Evolutionary conservation across 345 rosid species (phyloP), one percentile per base, ranked within the genome.

Genomic region (Eutrema yunnanense): DNA sequence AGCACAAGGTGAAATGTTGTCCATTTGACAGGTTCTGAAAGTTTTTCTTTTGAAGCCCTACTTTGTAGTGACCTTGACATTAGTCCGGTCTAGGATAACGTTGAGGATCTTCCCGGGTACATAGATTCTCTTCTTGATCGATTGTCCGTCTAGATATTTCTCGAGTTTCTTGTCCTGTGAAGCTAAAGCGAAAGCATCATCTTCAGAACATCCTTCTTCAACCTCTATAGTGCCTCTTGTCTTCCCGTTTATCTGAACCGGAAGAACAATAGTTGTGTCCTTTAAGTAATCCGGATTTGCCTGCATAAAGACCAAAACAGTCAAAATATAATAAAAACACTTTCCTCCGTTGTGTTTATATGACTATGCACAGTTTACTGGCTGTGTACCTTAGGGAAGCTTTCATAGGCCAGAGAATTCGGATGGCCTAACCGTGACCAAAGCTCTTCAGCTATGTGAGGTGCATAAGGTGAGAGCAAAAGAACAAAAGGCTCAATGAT

Each of bases 221-320:
- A 94, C 85, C 72, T 84, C 82, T 71, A 94, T 83, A 54, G 98
- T 89, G 53, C 98, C 98, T 83, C 97, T 77, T 6, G 87, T 94
- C 84, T 86, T 94, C 69, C 98, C 98, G n/a, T 91, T 94, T 73
- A 94, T 89, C 86, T 94, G 98, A 78, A 94, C 88, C 9, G 97
- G 97, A 38, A 94, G 86, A 8, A 81, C 79, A 9, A 89, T 62
- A 14, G 81, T 79, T 12, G 87, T 74, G 78, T 91, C 91, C 83
- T 84, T 89, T 79, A 94, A 68, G 84, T 84, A 91, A n/a, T 36
- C 76, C 1, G 89, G 86, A 81, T 86, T 77, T 14, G 87, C 96
- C 98, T 91, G 88, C 80, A 77, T 52, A 32, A 13, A 14, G 54
- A 70, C 73, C 53, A 66, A 60, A 26, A 69, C 48, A 51, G 57